phyloP scores from a whole-genome alignment of 768 basidiomycete species.

The Termitomyces sp. region DNA sequence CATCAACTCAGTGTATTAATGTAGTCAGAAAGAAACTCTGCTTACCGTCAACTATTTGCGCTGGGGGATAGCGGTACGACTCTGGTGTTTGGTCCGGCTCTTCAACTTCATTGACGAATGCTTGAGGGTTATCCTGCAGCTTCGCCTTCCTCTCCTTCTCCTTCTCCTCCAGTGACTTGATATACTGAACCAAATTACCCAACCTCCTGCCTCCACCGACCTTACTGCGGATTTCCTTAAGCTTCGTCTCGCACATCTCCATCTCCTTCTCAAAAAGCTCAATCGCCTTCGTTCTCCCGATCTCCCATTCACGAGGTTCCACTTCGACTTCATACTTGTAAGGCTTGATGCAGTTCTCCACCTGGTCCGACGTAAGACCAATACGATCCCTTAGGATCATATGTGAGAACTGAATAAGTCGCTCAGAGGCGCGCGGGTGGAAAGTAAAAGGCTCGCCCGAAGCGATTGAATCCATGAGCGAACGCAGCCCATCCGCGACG shows the following conservation, averaged over 20 bases:
- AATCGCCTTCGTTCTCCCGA: slow-evolving; percentile 69
- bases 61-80: slow-evolving; percentile 88
- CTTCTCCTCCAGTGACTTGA: slow-evolving; percentile 75
- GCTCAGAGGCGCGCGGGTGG: slow-evolving; percentile 86
- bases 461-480: slow-evolving; percentile 87
- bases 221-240: slow-evolving; percentile 81
- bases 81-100: slow-evolving; percentile 43
- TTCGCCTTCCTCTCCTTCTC: slow-evolving; percentile 58
- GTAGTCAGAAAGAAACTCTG: neutral
- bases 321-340: slow-evolving; percentile 99
- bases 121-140: slow-evolving; percentile 34
- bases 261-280: slow-evolving; percentile 84
- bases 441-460: slow-evolving; percentile 85
- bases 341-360: slow-evolving; percentile 99
- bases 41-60: slow-evolving; percentile 88
- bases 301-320: slow-evolving; percentile 88
- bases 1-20: slow-evolving; percentile 9
- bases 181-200: slow-evolving; percentile 72
- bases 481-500: slow-evolving; percentile 89
- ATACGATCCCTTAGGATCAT: slow-evolving; percentile 90
- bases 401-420: slow-evolving; percentile 90
- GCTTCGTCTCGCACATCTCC: slow-evolving; percentile 75
- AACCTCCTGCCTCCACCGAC: slow-evolving; percentile 86
- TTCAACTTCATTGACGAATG: slow-evolving; percentile 18
- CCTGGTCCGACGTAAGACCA: slow-evolving; percentile 94